Conservation (phyloP, 2,329 filamentous ascomycete genomes). For the Phyllosticta citribraziliensis region DNA sequence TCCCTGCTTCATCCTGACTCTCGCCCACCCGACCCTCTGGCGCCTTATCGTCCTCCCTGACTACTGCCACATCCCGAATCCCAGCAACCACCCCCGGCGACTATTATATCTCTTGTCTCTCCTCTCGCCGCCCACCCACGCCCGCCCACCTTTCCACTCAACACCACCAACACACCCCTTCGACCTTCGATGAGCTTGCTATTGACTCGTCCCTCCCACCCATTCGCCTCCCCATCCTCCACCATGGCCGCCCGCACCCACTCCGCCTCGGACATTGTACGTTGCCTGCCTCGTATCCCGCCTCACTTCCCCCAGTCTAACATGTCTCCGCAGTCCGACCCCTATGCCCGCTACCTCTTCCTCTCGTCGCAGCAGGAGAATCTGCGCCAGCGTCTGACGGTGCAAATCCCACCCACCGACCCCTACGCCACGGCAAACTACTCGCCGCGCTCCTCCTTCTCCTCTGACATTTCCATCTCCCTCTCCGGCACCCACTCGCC, state of each 20-base stretch:
- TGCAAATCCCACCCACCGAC: slow-evolving; percentile 24
- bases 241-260: slow-evolving; percentile 5
- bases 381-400: slow-evolving; percentile 29
- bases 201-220: background rate
- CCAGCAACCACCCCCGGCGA: background rate
- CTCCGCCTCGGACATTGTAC: slow-evolving; percentile 2
- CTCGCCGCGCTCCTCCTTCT: slow-evolving; percentile 20
- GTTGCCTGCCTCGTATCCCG: background rate
- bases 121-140: background rate
- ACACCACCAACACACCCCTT: background rate
- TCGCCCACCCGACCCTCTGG: background rate
- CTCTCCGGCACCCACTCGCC: slow-evolving; percentile 17
- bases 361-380: slow-evolving; percentile 32
- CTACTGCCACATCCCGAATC: background rate
- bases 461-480: slow-evolving; percentile 10
- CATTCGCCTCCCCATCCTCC: background rate
- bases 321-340: slow-evolving; percentile 15
- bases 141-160: background rate
- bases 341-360: slow-evolving; percentile 31
- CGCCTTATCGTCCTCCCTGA: background rate
- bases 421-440: slow-evolving; percentile 14
- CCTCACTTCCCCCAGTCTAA: background rate
- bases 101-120: background rate
- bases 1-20: background rate
- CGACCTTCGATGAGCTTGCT: background rate